Evolutionary conservation across 2,329 filamentous ascomycete species (phyloP).

Genomic region (Penicillium sp.): DNA sequence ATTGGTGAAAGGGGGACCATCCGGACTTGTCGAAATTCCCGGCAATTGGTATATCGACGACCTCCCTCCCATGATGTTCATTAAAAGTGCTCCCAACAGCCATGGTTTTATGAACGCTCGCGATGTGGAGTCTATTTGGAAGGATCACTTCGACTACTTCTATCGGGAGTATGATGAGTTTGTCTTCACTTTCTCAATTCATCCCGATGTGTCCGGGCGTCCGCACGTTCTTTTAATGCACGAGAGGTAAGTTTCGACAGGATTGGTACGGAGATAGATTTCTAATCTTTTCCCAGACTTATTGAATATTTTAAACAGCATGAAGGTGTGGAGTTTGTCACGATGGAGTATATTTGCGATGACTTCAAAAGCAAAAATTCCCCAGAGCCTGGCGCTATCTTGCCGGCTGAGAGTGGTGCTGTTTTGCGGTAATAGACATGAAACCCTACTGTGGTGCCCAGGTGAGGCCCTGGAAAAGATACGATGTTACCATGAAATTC

Average conservation of each 20-base stretch:
- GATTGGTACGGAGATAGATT: no score
- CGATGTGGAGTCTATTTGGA: constrained; percentile 61
- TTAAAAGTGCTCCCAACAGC: constrained; percentile 50
- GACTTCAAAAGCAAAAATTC: constrained; percentile 27
- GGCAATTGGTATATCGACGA: constrained; percentile 49
- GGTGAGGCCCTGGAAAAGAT: no score
- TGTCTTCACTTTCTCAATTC: constrained; percentile 74
- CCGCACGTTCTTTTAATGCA: constrained; percentile 75
- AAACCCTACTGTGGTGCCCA: no score
- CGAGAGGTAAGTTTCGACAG: constrained; percentile 53
- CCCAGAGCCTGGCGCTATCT: neutral
- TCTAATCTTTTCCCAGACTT: constrained; percentile 17
- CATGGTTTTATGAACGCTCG: constrained; percentile 60
- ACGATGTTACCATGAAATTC: no score
- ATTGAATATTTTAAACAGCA: constrained; percentile 32
- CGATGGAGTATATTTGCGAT: constrained; percentile 30
- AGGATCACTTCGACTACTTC: constrained; percentile 67
- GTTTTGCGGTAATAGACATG: no score
- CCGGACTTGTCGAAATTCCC: constrained; percentile 46
- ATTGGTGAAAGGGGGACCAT: constrained; percentile 47
- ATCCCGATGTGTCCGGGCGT: constrained; percentile 72
- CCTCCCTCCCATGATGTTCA: constrained; percentile 48
- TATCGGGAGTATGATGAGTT: constrained; percentile 77
- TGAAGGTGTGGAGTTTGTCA: constrained; percentile 30
- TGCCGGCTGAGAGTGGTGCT: no score